Percentiles rank a stretch among this genome's conserved stretches.
Evolutionary conservation across 1,284 basidiomycete species (phyloP).

Genomic region (Ganoderma leucocontextum): DNA sequence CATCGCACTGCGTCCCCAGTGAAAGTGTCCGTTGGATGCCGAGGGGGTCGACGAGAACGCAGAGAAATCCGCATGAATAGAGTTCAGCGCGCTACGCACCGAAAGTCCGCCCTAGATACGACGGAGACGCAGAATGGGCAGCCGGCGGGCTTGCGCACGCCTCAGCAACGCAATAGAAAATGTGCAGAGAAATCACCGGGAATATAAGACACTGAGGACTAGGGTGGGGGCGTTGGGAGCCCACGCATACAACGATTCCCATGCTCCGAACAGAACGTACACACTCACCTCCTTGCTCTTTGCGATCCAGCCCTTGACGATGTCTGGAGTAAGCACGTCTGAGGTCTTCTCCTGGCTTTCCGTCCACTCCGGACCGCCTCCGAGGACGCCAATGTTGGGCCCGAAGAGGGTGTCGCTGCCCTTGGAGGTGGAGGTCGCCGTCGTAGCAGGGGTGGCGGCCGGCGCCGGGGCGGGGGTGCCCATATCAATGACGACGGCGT

Average conservation of each 20-base stretch:
- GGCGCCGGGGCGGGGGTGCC: constrained; percentile 33
- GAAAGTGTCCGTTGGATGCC: background rate
- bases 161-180: too few species aligned
- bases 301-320: constrained; percentile 83
- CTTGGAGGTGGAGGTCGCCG: constrained; percentile 32
- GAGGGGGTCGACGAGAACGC: background rate
- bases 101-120: background rate
- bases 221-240: too few species aligned
- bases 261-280: constrained; percentile 9
- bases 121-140: background rate
- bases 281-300: constrained; percentile 81
- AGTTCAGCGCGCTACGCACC: background rate
- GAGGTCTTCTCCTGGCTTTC: constrained; percentile 53
- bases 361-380: constrained; percentile 54
- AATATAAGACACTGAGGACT: background rate
- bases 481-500: constrained; percentile 51
- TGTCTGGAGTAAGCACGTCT: constrained; percentile 78
- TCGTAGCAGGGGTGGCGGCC: constrained; percentile 17
- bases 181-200: background rate
- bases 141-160: background rate
- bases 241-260: background rate
- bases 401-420: constrained; percentile 71
- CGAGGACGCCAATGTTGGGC: constrained; percentile 68
- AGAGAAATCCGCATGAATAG: background rate
- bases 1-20: background rate